phyloP scores from a whole-genome alignment of 208 protist genomes.

The Trypanosoma boissoni region DNA sequence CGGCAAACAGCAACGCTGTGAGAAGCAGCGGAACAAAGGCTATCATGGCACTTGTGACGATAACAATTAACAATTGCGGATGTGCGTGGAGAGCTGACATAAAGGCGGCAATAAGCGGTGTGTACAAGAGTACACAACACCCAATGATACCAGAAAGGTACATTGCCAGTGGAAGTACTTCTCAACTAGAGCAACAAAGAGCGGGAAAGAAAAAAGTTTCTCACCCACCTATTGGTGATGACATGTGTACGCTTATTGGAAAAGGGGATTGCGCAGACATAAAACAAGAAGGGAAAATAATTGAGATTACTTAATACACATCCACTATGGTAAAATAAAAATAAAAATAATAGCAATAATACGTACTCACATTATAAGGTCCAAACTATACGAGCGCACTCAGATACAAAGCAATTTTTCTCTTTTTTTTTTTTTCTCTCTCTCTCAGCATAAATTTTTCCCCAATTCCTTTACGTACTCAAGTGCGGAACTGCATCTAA shows the following conservation, averaged over 20 bases:
- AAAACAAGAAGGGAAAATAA: too few relatives aligned
- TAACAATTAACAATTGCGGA: constrained; percentile 15
- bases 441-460: too few relatives aligned
- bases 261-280: too few relatives aligned
- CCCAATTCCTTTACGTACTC: too few relatives aligned
- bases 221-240: too few relatives aligned
- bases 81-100: not conserved
- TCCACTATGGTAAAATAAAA: too few relatives aligned
- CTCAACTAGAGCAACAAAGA: constrained; percentile 5
- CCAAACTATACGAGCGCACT: too few relatives aligned
- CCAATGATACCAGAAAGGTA: constrained; percentile 17
- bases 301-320: too few relatives aligned
- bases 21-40: constrained; percentile 19
- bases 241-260: too few relatives aligned
- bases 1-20: constrained; percentile 5
- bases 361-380: too few relatives aligned
- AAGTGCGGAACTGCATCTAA: too few relatives aligned
- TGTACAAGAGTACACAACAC: constrained; percentile 20
- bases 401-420: not conserved
- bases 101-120: not conserved
- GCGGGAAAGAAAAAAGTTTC: not conserved
- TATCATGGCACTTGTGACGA: constrained; percentile 12
- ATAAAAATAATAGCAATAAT: too few relatives aligned
- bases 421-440: not conserved
- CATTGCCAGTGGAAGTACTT: constrained; percentile 1